Evolutionary conservation across 768 basidiomycete species (phyloP), one percentile per base, ranked within the genome.

Genomic region (Russula foetens): DNA sequence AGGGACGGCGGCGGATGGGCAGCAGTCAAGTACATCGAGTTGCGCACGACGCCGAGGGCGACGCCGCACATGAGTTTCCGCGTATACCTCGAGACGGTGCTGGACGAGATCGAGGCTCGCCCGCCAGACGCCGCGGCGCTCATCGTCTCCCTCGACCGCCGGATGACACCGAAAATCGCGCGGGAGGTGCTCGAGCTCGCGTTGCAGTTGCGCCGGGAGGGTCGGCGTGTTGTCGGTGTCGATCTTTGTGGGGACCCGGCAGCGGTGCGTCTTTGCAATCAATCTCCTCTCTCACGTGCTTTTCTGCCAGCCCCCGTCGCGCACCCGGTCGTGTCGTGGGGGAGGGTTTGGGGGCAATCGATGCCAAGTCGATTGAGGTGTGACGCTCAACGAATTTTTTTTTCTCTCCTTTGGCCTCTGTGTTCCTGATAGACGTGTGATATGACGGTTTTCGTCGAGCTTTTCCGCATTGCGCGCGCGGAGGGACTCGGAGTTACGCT

Each of bases 171-270:
- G 19, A 68, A 70, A 0, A 80, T 78, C 6, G 71, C 84, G 45
- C 61, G 69, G 28, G 86, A 90, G 63, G 82, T 83, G 61, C 69
- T 92, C 1, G 72, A 74, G 8, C 71, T 86, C 24, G 86, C 86
- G 1, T 75, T 79, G 14, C 69, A 72, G 58, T 68, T 94, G 58
- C 84, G 76, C 59, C 53, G 69, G 3, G 77, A 77, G 39, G 86
- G 88, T 0, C 72, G 84, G 49, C 75, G 84, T 7, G 75, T 93
- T 3, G 85, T 92, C 1, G 91, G 89, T 4, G 72, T 94, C 3
- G 91, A 94, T 71, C 71, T 94, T 2, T 92, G 90, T 65, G 91
- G 91, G 0, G 81, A 91, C 71, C 90, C 90, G 0, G 68, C 65
- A 0, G 68, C 65, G 56, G 76, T 77, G 55, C 24, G 71, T 67